Evolutionary conservation across 2,329 filamentous ascomycete species (phyloP).

Genomic region (Monilinia vaccinii-corymbosi): DNA sequence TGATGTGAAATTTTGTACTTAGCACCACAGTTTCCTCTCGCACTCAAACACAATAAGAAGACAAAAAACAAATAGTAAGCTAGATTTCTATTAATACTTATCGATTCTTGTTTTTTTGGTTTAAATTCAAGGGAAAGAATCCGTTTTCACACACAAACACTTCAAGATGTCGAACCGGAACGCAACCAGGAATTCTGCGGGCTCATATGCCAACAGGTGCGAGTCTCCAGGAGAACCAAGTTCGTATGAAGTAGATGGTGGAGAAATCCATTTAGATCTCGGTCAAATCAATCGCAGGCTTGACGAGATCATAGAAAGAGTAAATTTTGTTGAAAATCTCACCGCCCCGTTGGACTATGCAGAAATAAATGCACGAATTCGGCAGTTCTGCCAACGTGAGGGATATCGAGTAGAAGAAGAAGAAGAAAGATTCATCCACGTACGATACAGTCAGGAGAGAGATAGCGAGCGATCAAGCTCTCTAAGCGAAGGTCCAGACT

Average conservation of each 20-base stretch:
- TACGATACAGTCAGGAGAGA: background rate
- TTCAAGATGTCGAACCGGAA: background rate
- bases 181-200: no score
- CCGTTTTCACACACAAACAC: background rate
- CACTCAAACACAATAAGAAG: background rate
- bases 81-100: background rate
- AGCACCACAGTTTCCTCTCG: background rate
- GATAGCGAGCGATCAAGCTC: constrained; percentile 1
- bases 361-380: background rate
- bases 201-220: no score
- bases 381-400: no score
- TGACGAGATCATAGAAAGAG: background rate
- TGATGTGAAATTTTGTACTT: background rate
- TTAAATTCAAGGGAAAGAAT: background rate
- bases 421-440: background rate
- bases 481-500: background rate
- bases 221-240: no score
- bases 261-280: no score
- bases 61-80: background rate
- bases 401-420: no score
- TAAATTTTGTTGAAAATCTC: no score
- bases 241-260: no score
- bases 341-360: no score
- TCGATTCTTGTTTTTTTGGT: background rate
- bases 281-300: background rate